Evolutionary conservation across 352 stramenopile genomes (phyloP).

Genomic region (Globisporangium emineosum): DNA sequence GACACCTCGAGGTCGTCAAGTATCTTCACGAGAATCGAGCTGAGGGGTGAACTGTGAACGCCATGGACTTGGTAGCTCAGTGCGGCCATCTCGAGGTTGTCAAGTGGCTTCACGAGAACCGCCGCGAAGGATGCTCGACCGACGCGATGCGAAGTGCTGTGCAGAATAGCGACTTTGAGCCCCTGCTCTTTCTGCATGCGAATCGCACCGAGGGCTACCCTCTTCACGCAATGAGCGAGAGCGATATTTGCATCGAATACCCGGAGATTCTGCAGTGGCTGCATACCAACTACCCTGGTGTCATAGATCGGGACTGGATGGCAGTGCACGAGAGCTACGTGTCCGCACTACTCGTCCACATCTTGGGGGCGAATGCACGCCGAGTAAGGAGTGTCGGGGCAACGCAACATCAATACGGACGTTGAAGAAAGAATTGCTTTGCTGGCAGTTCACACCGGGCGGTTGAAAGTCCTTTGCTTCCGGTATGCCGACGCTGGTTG

Average conservation of each 20-base stretch:
- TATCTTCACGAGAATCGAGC: not conserved
- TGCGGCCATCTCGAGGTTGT: not conserved
- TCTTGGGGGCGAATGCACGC: too few relatives aligned
- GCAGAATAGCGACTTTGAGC: not conserved
- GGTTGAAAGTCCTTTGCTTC: too few relatives aligned
- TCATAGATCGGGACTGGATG: too few relatives aligned
- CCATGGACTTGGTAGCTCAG: not conserved
- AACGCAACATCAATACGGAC: too few relatives aligned
- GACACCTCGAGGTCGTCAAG: not conserved
- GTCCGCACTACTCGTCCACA: too few relatives aligned
- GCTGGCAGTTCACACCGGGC: too few relatives aligned
- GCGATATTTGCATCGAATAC: not conserved
- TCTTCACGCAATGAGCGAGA: not conserved
- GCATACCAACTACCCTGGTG: not conserved
- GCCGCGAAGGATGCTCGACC: not conserved
- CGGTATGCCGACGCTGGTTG: too few relatives aligned
- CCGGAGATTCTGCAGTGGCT: not conserved
- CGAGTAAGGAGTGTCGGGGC: too few relatives aligned
- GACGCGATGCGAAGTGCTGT: not conserved
- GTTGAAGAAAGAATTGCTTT: too few relatives aligned
- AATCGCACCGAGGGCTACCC: not conserved
- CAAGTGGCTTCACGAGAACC: not conserved
- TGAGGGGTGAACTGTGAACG: not conserved
- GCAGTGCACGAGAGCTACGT: too few relatives aligned
- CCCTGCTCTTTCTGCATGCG: not conserved